Evolutionary conservation across 495 filamentous ascomycete genomes (phyloP).

Genomic region (Xylaria cubensis): DNA sequence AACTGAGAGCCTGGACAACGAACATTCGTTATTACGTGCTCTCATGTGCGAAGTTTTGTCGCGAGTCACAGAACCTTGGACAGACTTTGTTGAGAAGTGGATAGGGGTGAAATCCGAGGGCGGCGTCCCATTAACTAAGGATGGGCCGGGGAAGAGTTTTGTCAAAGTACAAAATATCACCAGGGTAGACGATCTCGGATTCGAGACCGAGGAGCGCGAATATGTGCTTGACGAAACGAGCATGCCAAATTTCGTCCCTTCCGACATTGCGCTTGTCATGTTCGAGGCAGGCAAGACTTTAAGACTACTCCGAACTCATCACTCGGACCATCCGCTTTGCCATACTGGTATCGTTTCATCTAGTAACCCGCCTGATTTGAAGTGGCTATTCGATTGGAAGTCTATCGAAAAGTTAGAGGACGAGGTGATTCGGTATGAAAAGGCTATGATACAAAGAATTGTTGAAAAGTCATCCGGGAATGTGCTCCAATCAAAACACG

Average conservation of each 20-base stretch:
- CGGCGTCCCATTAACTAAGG: constrained; percentile 54
- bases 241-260: constrained; percentile 71
- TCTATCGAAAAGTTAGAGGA: constrained; percentile 68
- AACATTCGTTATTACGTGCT: constrained; percentile 63
- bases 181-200: constrained; percentile 60
- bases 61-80: constrained; percentile 72
- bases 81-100: constrained; percentile 76
- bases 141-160: constrained; percentile 59
- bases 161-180: constrained; percentile 65
- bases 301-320: constrained; percentile 71
- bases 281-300: constrained; percentile 83
- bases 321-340: constrained; percentile 79
- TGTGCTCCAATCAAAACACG: constrained; percentile 1
- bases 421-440: constrained; percentile 69
- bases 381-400: constrained; percentile 80
- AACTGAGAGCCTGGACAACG: constrained; percentile 68
- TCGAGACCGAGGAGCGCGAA: constrained; percentile 59
- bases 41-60: constrained; percentile 71
- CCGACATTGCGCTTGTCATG: constrained; percentile 67
- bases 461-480: not conserved
- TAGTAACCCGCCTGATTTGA: constrained; percentile 62
- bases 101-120: constrained; percentile 70
- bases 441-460: constrained; percentile 46
- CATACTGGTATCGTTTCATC: constrained; percentile 51
- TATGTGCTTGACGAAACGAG: constrained; percentile 65